These are phyloP conservation scores for Flaveria bidentis DNA, from an alignment of 129 eudicot species.

Conservation along the genomic window DNA sequence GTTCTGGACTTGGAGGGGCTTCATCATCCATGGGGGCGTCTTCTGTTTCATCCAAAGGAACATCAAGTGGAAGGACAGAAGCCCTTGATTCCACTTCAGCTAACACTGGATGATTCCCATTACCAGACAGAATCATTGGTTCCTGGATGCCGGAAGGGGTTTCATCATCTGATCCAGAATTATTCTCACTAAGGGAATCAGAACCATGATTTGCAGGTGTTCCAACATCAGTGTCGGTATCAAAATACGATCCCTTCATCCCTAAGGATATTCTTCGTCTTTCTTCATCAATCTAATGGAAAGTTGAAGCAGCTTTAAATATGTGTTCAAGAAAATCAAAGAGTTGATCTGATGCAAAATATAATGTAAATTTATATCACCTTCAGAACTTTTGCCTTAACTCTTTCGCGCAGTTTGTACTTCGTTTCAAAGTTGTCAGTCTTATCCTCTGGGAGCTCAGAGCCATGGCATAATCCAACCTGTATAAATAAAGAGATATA, in stretches of 20 bases:
- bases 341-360: background rate
- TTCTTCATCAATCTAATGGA: conserved; percentile 70
- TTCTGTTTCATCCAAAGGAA: conserved; percentile 69
- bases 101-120: conserved; percentile 42
- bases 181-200: conserved; percentile 36
- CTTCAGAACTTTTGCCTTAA: conserved; percentile 76
- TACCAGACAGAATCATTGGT: conserved; percentile 30
- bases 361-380: conserved; percentile 27
- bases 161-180: conserved; percentile 28
- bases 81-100: conserved; percentile 78
- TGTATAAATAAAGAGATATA: conserved; percentile 4
- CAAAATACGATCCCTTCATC: conserved; percentile 71
- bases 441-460: conserved; percentile 83
- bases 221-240: conserved; percentile 30
- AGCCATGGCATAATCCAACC: conserved; percentile 88
- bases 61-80: conserved; percentile 81
- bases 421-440: conserved; percentile 48
- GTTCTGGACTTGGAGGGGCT: conserved; percentile 33
- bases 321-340: background rate
- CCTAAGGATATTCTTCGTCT: conserved; percentile 73
- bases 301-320: conserved; percentile 13
- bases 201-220: conserved; percentile 33
- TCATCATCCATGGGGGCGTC: conserved; percentile 35
- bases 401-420: conserved; percentile 73
- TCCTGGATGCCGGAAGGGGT: conserved; percentile 22